phyloP scores from a whole-genome alignment of 2,329 filamentous ascomycete species.

The Hypoxylon sp. region DNA sequence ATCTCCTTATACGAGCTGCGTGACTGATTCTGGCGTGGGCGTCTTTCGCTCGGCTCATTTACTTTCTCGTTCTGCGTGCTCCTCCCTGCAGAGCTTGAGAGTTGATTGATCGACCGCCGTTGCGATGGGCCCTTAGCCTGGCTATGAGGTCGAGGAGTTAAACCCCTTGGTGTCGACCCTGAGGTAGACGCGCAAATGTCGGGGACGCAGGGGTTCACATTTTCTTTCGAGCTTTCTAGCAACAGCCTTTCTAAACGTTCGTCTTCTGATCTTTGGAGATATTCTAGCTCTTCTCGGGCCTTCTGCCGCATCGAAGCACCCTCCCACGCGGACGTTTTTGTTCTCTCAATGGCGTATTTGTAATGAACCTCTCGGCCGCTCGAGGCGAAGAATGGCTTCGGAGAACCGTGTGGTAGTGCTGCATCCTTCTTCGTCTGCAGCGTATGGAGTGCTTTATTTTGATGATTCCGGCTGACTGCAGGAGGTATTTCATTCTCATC shows the following conservation, averaged over 20 bases:
- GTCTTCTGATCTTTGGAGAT: constrained; percentile 42
- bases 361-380: constrained; percentile 48
- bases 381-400: constrained; percentile 54
- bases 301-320: constrained; percentile 41
- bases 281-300: constrained; percentile 43
- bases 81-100: constrained; percentile 15
- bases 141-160: constrained; percentile 6
- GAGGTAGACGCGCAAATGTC: background rate
- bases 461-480: background rate
- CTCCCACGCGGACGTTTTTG: constrained; percentile 52
- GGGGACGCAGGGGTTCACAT: background rate
- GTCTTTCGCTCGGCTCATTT: constrained; percentile 10
- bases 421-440: constrained; percentile 14
- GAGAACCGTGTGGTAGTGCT: constrained; percentile 42
- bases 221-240: constrained; percentile 15
- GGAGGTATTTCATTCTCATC: background rate
- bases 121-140: constrained; percentile 24
- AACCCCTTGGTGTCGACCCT: background rate
- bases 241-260: constrained; percentile 37
- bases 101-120: constrained; percentile 34
- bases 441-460: background rate
- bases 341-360: constrained; percentile 51
- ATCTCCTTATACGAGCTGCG: constrained; percentile 44
- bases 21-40: constrained; percentile 21
- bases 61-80: constrained; percentile 16